Percentiles rank a stretch among this genome's conserved stretches.
Evolutionary conservation across 495 filamentous ascomycete species (phyloP).

Genomic region (Diplogelasinospora grovesii): DNA sequence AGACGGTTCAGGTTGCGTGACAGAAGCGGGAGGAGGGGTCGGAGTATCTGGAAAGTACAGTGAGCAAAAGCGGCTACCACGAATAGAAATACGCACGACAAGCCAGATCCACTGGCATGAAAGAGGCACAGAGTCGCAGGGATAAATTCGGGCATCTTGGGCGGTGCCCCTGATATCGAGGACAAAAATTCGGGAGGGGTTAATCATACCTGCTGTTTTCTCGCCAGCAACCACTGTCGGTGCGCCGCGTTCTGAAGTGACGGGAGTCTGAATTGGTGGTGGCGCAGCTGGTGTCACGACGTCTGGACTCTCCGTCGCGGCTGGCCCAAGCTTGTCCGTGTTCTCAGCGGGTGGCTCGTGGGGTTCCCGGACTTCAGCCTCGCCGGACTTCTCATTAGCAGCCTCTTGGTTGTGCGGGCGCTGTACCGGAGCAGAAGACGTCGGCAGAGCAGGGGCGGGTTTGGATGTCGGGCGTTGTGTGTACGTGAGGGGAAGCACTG

Average conservation of each 20-base stretch:
- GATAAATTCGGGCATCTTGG: too few relatives aligned
- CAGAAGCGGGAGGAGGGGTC: conserved; percentile 4
- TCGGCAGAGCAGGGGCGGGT: conserved; percentile 4
- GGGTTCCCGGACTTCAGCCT: background rate
- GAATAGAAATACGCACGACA: too few relatives aligned
- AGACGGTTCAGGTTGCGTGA: conserved; percentile 4
- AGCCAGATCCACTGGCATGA: background rate
- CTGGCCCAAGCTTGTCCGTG: background rate
- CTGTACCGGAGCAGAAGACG: conserved; percentile 1
- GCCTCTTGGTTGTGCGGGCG: background rate
- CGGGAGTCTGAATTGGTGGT: conserved; percentile 1
- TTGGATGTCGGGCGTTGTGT: conserved; percentile 18
- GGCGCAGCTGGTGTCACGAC: conserved; percentile 4
- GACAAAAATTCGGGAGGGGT: too few relatives aligned
- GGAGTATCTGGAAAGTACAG: conserved; percentile 9
- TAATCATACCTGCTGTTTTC: conserved; percentile 10
- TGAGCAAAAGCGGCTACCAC: conserved; percentile 13
- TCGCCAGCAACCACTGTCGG: background rate
- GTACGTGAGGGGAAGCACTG: conserved; percentile 25
- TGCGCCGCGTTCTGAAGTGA: background rate
- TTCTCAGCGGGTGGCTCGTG: conserved; percentile 2
- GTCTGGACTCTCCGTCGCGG: background rate
- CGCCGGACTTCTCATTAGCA: conserved; percentile 3
- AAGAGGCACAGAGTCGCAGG: too few relatives aligned
- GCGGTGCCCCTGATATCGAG: too few relatives aligned